These are phyloP conservation scores for Hymenoscyphus salicellus DNA, from an alignment of 2,329 filamentous ascomycete species.

Conservation along the genomic window DNA sequence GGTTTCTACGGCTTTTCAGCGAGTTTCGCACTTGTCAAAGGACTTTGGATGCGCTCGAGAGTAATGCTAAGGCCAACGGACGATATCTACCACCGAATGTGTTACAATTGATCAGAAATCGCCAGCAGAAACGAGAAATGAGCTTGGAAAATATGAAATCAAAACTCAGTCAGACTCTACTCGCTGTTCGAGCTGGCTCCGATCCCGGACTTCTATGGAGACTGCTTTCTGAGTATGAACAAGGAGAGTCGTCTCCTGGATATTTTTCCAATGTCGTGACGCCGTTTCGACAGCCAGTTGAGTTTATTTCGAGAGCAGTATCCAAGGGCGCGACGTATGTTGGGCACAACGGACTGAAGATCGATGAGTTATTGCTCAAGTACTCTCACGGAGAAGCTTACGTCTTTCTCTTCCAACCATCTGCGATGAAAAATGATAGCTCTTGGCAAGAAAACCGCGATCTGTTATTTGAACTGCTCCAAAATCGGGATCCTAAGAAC, in stretches of 20 bases:
- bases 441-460: slow-evolving; percentile 25
- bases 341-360: slow-evolving; percentile 19
- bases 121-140: background rate
- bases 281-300: slow-evolving; percentile 22
- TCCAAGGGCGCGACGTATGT: slow-evolving; percentile 29
- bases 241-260: slow-evolving; percentile 16
- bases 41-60: background rate
- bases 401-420: slow-evolving; percentile 29
- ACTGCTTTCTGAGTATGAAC: slow-evolving; percentile 15
- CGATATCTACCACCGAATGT: background rate
- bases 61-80: background rate
- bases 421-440: slow-evolving; percentile 13
- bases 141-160: background rate
- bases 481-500: slow-evolving; percentile 7
- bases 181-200: slow-evolving; percentile 21
- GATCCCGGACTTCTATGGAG: slow-evolving; percentile 14
- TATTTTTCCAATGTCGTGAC: slow-evolving; percentile 13
- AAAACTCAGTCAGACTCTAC: slow-evolving; percentile 1
- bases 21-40: background rate
- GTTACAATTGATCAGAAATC: background rate
- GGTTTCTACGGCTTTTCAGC: background rate
- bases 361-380: slow-evolving; percentile 11
- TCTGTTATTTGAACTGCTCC: slow-evolving; percentile 27
- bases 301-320: slow-evolving; percentile 26
- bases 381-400: slow-evolving; percentile 19